These are phyloP conservation scores for Globisporangium parvum DNA, from an alignment of 352 stramenopile genomes.

Conservation along the genomic window DNA sequence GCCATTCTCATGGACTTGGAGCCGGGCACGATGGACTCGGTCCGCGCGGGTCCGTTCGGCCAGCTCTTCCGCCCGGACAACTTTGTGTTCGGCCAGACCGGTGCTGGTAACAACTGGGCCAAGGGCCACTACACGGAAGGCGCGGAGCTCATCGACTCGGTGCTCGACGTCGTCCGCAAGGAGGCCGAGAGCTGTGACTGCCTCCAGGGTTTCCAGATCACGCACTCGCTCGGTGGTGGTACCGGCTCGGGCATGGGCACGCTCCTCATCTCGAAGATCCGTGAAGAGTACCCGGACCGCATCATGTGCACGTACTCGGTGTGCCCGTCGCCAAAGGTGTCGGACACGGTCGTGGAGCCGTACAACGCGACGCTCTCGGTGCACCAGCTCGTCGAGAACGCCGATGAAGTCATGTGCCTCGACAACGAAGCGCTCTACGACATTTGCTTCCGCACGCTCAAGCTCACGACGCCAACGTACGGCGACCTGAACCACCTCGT, in stretches of 20 bases:
- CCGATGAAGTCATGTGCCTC: slow-evolving; percentile 98
- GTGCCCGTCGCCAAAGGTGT: slow-evolving; percentile 97
- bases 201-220: slow-evolving; percentile 99
- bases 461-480: slow-evolving; percentile 98
- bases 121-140: slow-evolving; percentile 99
- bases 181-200: slow-evolving; percentile 98
- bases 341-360: slow-evolving; percentile 98
- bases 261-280: slow-evolving; percentile 98
- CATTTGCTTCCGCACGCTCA: slow-evolving; percentile 99
- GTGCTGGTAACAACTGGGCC: slow-evolving; percentile 99
- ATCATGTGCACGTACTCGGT: slow-evolving; percentile 99
- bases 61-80: slow-evolving; percentile 99
- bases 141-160: slow-evolving; percentile 97
- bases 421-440: slow-evolving; percentile 99
- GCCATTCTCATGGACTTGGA: slow-evolving; percentile 99
- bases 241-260: slow-evolving; percentile 99
- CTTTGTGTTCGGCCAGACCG: slow-evolving; percentile 98
- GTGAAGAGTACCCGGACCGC: slow-evolving; percentile 98
- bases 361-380: slow-evolving; percentile 99
- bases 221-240: slow-evolving; percentile 98
- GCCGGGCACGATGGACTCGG: slow-evolving; percentile 98
- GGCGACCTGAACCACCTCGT: slow-evolving; percentile 99
- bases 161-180: slow-evolving; percentile 98
- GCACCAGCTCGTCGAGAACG: slow-evolving; percentile 99
- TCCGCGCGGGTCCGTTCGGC: slow-evolving; percentile 94